Percentiles rank a stretch among this genome's conserved stretches.
Conservation (phyloP, 139 green algal species). For the Closterium sp. region DNA sequence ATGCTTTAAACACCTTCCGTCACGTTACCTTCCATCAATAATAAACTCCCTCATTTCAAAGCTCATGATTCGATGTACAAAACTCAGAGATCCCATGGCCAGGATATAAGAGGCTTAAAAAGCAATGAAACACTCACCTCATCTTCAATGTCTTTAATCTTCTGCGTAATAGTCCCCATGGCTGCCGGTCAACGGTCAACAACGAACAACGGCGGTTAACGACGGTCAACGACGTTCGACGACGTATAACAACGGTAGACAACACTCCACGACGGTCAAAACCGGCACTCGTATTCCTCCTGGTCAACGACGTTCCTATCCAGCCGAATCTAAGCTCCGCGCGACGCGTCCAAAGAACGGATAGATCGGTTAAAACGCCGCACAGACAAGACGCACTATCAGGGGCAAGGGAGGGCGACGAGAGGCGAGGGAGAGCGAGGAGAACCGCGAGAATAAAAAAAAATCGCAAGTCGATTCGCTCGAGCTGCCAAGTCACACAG, state of each 20-base stretch:
- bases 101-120: neutral
- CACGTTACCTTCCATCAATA: no score
- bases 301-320: neutral
- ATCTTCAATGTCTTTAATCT: slow-evolving; percentile 57
- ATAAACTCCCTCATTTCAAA: no score
- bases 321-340: no score
- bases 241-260: neutral
- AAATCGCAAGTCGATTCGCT: no score
- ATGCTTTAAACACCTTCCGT: no score
- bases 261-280: neutral
- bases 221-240: neutral
- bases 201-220: neutral
- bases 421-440: no score
- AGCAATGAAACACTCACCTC: slow-evolving; percentile 24
- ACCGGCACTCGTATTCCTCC: neutral
- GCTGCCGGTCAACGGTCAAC: neutral
- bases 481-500: no score
- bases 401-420: no score
- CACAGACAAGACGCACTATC: no score
- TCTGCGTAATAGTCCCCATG: slow-evolving; percentile 55
- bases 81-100: neutral
- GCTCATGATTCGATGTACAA: neutral
- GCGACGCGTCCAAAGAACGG: no score
- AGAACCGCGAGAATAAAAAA: no score
- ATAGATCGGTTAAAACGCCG: no score